Base-by-base conservation (phyloP, 202 grass and related monocot genomes). In the Panicum virgatum region DNA sequence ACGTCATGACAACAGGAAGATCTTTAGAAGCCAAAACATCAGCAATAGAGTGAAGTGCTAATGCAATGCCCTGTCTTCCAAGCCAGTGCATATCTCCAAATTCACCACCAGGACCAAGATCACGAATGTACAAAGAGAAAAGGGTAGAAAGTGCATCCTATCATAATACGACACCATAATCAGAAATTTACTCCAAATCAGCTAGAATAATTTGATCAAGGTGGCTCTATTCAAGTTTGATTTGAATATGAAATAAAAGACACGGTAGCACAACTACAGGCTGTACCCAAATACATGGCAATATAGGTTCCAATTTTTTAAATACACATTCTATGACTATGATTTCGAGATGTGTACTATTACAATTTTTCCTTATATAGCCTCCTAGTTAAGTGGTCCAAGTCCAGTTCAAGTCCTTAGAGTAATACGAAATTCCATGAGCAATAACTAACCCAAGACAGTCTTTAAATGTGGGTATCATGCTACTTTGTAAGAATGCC, bases 1-100 rank as follows among this genome's bases (percentile, higher is more conserved):
- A 98, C 76, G 96, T 96, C 90, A 98, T 98, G 39, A 98, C 83
- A 83, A 93, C 85, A 77, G 96, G 96, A 75, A 98, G 90, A 90
- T 98, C 90, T 85, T 96, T 98, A 74, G 89, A 88, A 75, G 89
- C 85, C 82, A 98, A 88, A 73, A 98, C 85, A 91, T 98, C 96
- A 42, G 90, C 92, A 46, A 87, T 87, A 44, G 96, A 98, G 82
- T 93, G 92, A 60, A 98, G 92, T 51, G 96, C 92, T 86, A 96
- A 91, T 76, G 96, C 87, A 74, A 98, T 80, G 70, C 96, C 96
- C 84, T 98, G 96, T 86, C 96, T 91, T 81, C 90, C 96, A 86
- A 98, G 73, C 92, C 92, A 98, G 64, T 69, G 32, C 19, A 80
- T 72, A 88, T 91, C 92, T 82, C 82, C 73, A 77, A 85, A 88